Evolutionary conservation across 805 yeast genomes (phyloP), one percentile per base, ranked within the genome.

Genomic region (Saccharomyces paradoxus): DNA sequence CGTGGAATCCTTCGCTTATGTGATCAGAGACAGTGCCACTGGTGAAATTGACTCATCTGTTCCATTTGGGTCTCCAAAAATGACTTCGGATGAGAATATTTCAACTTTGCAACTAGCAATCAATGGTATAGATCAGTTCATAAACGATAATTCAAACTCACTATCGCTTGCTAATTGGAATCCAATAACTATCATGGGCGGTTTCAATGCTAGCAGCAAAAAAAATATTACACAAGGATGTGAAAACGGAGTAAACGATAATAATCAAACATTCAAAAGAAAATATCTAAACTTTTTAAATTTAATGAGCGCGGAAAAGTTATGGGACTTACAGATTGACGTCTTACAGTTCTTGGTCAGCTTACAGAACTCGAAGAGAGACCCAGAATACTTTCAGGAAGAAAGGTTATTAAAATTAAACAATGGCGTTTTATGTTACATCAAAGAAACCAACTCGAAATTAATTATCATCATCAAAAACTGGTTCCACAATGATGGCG

Each of bases 401-500:
- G 69, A 65, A 51, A 62, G 68, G 50, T 54, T 69, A 30, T 31
- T 66, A 6, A 67, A 66, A 29, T 57, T 68, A 24, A 66, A 63
- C 52, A 69, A 69, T 51, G 73, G 73, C 0, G 48, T 69, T 27
- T 52, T 68, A 12, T 68, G 71, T 58, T 69, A 67, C 49, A 52
- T 68, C 21, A 54, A 52, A n/a, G 61, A 63, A 7, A 58, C 56
- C 50, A 53, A 58, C 4, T 50, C 55, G 3, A 55, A 60, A 50
- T 31, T 60, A 21, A 53, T 60, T 1, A 47, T 68, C 9, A 51
- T 68, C 21, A 56, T 68, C 9, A 63, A 62, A 37, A 69, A 69
- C 53, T 69, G 73, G 73, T 67, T 62, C 31, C 60, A 61, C 37
- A 55, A 55, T 26, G 49, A 56, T 7, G 55, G 53, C 12, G 6